Evolutionary conservation across 2,329 filamentous ascomycete species (phyloP), one percentile per base, ranked within the genome.

Genomic region (Lachnellula occidentalis): DNA sequence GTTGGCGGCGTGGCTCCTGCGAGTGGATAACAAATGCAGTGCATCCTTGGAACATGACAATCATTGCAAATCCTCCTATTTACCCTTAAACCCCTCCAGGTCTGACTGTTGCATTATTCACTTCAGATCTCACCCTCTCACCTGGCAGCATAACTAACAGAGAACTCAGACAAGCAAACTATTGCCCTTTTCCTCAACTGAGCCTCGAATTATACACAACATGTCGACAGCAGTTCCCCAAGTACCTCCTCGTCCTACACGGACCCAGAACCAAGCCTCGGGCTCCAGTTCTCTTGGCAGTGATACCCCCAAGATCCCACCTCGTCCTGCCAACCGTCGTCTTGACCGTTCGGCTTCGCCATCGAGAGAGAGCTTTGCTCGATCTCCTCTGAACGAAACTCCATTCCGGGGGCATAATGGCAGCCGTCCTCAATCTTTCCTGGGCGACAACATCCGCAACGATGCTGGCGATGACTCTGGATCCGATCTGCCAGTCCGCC

Each of bases 331-430:
- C 50, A 76, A 77, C 63, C 85, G 85, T 69, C 79, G 75, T 63
- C 68, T 83, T 64, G 85, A 90, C 61, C 87, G 90, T 71, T 89
- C 90, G 31, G 70, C 85, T 58, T 95, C 90, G 53, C 90, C 90
- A 43, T 81, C 83, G 63, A 83, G 86, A 63, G 86, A 90, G 64
- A 85, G 86, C 64, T 96, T 88, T 70, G 88, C 90, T 36, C 90
- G 83, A 49, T 96, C 92, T 50, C 92, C 92, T 8, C 77, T 96
- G 66, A 94, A 92, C 69, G 88, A 90, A 66, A 80, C 58, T 34
- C 71, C 75, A 9, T 81, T 86, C 56, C 71, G 75, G 48, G 68
- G 63, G 59, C 72, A 66, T 59, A 68, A 74, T 60, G 59, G 64
- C 27, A 56, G 58, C 22, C 54, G 57, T 5, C 55, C 45, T 46